Conservation (phyloP, 148 eudicot species). For the Rhododendron griersonianum region DNA sequence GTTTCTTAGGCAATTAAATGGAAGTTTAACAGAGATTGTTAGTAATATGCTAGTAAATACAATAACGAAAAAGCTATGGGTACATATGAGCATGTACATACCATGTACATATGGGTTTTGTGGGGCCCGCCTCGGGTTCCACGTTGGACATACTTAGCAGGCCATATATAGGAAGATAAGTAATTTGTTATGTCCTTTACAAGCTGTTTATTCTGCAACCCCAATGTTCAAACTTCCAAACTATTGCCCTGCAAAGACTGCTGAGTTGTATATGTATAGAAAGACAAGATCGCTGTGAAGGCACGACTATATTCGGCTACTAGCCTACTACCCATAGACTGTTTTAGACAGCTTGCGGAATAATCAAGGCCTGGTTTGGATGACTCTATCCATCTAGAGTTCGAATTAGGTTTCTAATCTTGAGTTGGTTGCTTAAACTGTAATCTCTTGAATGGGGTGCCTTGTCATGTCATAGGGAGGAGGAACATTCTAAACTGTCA, state of each 20-base stretch:
- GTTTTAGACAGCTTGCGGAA: background rate
- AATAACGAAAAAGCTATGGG: too few relatives aligned
- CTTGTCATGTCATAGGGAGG: constrained; percentile 39
- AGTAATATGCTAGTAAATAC: background rate
- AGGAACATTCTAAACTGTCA: constrained; percentile 39
- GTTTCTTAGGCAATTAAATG: background rate
- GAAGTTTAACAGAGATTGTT: background rate
- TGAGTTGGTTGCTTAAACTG: background rate
- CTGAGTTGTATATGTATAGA: background rate
- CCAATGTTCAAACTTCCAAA: background rate
- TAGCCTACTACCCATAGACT: background rate
- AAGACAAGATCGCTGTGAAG: background rate
- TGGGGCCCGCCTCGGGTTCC: too few relatives aligned
- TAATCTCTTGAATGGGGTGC: background rate
- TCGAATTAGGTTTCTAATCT: background rate
- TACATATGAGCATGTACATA: too few relatives aligned
- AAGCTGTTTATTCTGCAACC: background rate
- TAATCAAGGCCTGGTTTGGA: background rate
- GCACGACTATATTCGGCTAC: background rate
- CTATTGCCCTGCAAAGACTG: background rate
- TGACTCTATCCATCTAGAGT: background rate
- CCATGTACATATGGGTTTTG: too few relatives aligned
- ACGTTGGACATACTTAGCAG: background rate
- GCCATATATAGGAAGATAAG: background rate
- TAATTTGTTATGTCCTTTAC: background rate